A percentile compares a stretch with the other conserved stretches of the same genome.
These are phyloP conservation scores for Candida tunisiensis DNA, from an alignment of 1,139 yeast genomes.

Conservation along the genomic window DNA sequence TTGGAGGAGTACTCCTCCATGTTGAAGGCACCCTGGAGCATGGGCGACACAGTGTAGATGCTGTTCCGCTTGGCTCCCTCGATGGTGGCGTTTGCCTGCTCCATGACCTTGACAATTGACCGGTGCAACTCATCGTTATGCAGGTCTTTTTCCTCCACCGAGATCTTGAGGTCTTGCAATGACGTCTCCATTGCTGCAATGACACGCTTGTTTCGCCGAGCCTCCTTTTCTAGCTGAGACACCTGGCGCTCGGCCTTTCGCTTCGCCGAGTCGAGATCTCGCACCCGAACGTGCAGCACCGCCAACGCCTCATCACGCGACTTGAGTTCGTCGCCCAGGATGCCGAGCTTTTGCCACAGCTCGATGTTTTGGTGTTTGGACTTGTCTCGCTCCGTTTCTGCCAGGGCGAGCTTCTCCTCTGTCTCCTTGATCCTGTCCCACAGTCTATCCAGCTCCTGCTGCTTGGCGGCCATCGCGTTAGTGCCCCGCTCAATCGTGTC, in stretches of 20 bases:
- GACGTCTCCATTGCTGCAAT: constrained; percentile 14
- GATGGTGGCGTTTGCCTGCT: constrained; percentile 16
- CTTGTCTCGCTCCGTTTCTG: constrained; percentile 10
- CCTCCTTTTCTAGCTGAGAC: constrained; percentile 11
- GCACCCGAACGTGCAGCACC: constrained; percentile 12
- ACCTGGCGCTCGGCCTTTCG: constrained; percentile 14
- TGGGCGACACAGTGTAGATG: constrained; percentile 5
- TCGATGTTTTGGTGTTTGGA: constrained; percentile 4
- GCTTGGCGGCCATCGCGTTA: neutral
- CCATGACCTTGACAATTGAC: constrained; percentile 17
- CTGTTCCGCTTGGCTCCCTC: constrained; percentile 16
- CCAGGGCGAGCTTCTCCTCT: constrained; percentile 2
- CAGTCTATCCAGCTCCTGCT: constrained; percentile 1
- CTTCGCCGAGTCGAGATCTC: constrained; percentile 10
- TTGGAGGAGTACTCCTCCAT: too few relatives aligned
- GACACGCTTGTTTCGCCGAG: constrained; percentile 10
- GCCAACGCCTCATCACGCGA: neutral
- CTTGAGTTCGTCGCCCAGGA: neutral
- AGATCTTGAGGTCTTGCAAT: constrained; percentile 18
- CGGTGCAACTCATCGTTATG: constrained; percentile 20
- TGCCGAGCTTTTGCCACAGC: neutral
- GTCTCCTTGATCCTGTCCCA: constrained; percentile 1
- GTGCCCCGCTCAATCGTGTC: too few relatives aligned
- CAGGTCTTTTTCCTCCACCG: constrained; percentile 20
- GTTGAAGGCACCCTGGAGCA: too few relatives aligned